These are phyloP conservation scores for Cutaneotrichosporon curvatum DNA, from an alignment of 1,284 basidiomycete genomes.

Conservation along the genomic window DNA sequence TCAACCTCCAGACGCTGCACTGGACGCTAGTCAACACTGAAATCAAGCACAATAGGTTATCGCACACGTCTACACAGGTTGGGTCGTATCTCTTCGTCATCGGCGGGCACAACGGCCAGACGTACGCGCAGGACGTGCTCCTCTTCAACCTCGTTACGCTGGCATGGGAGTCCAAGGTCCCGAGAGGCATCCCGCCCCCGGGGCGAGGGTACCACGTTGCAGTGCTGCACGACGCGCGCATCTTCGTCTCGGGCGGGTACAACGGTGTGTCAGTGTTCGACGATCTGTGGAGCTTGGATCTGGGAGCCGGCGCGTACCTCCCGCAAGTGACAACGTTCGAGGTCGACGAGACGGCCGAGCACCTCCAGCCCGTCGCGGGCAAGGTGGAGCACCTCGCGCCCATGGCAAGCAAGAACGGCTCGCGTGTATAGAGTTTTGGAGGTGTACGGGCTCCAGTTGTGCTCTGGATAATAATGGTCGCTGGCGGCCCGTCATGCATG, in stretches of 20 bases:
- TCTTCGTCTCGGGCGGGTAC: constrained; percentile 83
- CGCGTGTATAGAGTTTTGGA: no score
- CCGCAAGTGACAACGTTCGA: constrained; percentile 61
- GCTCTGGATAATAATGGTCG: no score
- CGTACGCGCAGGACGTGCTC: constrained; percentile 71
- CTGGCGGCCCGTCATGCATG: no score
- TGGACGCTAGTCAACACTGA: constrained; percentile 63
- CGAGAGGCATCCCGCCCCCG: constrained; percentile 60
- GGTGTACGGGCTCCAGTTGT: no score
- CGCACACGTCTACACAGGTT: constrained; percentile 81
- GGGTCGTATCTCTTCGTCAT: constrained; percentile 87
- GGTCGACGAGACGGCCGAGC: constrained; percentile 32
- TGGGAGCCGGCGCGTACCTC: constrained; percentile 81
- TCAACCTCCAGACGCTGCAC: constrained; percentile 64
- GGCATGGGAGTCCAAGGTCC: constrained; percentile 52
- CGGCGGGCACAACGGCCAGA: constrained; percentile 75
- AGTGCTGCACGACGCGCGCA: constrained; percentile 69
- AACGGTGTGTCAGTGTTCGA: constrained; percentile 74
- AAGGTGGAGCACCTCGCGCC: no score
- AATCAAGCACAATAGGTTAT: constrained; percentile 61
- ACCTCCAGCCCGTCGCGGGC: constrained; percentile 1
- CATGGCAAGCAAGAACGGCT: no score
- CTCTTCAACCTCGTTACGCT: constrained; percentile 73
- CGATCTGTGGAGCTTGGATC: constrained; percentile 75
- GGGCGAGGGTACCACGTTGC: constrained; percentile 69